These are phyloP conservation scores for Thinopyrum elongatum DNA, from an alignment of 176 grass and related monocot genomes.

Conservation along the genomic window DNA sequence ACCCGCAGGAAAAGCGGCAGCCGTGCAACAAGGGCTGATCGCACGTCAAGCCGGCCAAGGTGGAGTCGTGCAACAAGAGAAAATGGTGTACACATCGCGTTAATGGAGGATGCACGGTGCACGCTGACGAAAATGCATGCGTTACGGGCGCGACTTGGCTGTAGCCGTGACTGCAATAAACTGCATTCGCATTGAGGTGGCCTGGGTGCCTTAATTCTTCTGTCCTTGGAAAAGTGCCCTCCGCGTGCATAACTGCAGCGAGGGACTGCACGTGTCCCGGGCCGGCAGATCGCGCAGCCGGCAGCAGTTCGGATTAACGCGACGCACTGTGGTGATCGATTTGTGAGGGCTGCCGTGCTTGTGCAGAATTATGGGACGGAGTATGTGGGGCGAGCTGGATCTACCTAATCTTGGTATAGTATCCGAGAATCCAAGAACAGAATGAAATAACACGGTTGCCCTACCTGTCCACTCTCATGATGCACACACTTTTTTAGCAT, in stretches of 20 bases:
- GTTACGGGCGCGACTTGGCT: background rate
- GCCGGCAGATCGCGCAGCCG: background rate
- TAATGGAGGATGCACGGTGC: background rate
- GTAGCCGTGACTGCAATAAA: background rate
- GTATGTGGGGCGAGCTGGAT: background rate
- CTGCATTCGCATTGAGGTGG: background rate
- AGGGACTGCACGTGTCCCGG: background rate
- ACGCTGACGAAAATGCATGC: background rate
- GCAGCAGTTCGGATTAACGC: background rate
- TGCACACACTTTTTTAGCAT: background rate
- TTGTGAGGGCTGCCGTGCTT: background rate
- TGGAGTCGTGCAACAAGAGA: background rate
- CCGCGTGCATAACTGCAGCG: background rate
- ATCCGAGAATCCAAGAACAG: slow-evolving; percentile 27
- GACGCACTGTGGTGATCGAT: background rate
- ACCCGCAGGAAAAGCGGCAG: background rate
- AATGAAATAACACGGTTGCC: background rate
- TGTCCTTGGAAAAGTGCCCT: background rate
- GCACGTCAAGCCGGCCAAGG: background rate
- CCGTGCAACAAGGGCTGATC: background rate
- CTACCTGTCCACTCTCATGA: slow-evolving; percentile 15
- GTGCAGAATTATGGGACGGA: background rate
- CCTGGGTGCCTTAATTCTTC: background rate
- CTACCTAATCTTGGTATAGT: background rate
- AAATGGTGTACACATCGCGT: background rate